Conservation (phyloP, 371 early-diverging fungal genomes). For the Mucor saturninus region DNA sequence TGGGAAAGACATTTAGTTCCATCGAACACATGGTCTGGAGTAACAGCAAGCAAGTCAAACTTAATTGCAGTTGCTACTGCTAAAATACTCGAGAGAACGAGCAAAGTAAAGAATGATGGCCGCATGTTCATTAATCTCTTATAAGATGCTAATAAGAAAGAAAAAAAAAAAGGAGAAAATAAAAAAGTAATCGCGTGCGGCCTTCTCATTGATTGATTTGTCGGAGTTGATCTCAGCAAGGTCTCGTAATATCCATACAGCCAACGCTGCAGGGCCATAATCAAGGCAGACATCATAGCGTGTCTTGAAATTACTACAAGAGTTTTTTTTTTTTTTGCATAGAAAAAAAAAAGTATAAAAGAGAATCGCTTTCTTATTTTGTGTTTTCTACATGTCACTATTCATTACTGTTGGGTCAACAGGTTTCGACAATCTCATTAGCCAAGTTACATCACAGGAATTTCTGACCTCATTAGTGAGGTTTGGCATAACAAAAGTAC, state of each 20-base stretch:
- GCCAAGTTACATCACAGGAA: conserved; percentile 40
- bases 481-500: conserved; percentile 45
- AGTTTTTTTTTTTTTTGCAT: neutral
- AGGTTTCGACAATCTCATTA: conserved; percentile 79
- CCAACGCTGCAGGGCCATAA: no score
- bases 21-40: conserved; percentile 37
- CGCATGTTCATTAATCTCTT: conserved; percentile 20
- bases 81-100: conserved; percentile 31
- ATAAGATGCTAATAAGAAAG: conserved; percentile 13
- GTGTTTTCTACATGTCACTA: conserved; percentile 6
- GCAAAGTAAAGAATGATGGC: conserved; percentile 24
- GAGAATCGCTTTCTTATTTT: neutral
- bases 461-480: conserved; percentile 52
- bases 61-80: conserved; percentile 62
- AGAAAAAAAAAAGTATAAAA: neutral
- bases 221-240: conserved; percentile 7
- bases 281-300: no score
- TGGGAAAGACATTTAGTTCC: conserved; percentile 73
- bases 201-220: conserved; percentile 25
- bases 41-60: conserved; percentile 72
- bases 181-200: conserved; percentile 24
- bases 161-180: neutral
- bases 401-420: conserved; percentile 94
- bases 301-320: no score
- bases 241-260: neutral